Evolutionary conservation across 306 rosid genomes (phyloP), one percentile per base, ranked within the genome.

Genomic region (Datisca glomerata): DNA sequence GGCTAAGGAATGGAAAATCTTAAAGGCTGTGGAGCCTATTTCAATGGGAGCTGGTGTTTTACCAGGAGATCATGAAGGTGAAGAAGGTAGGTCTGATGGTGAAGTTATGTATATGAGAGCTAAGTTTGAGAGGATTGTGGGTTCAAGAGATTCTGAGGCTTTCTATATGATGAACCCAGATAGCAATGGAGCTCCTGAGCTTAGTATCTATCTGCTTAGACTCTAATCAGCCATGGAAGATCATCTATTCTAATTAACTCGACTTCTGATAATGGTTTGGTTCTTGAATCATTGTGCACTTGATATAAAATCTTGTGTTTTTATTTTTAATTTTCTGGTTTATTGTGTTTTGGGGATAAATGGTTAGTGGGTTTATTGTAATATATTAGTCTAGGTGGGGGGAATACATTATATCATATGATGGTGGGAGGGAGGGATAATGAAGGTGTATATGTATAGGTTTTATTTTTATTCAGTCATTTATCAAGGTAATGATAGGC

Each of bases 131-230:
- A 78, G 98, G 55, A 73, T 91, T 55, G 94, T 91, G 27, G 98
- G 98, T 49, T 91, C 98, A 4, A 78, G 92, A 67, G 98, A 91
- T 49, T 91, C 98, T 45, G 98, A 91, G 43, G 98, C 96, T 52
- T 91, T 91, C 72, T 91, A 91, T 49, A 91, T 91, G 98, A 91
- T 91, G 96, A 91, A 91, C 51, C 98, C 98, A 13, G 96, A 91
- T 45, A 84, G 84, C 60, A 91, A 91, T 61, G 98, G 98, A 15
- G 86, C 96, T 48, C 96, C 98, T 48, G 98, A 91, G 38, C 98
- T 91, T 36, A 91, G 98, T 49, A 49, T 91, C 61, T 91, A 91
- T 50, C 63, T 91, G 81, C 94, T 91, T 32, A 86, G 98, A 75
- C 86, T 91, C 58, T 89, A 79, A 66, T 57, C 18, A 47, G 14